Conservation (phyloP, 2,329 filamentous ascomycete genomes). For the Fusarium sp. region DNA sequence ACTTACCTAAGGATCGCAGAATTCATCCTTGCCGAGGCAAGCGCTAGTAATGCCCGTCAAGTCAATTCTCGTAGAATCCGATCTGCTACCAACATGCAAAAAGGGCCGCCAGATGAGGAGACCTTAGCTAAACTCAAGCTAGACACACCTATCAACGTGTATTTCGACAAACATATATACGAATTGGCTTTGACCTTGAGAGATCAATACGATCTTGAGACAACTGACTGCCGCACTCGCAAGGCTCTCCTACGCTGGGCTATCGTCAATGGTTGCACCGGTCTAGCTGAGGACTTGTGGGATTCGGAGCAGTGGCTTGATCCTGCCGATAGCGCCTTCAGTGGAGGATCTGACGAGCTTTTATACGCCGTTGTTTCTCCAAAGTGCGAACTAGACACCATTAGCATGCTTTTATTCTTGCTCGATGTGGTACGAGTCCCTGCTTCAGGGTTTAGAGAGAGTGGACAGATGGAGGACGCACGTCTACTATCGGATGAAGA, state of each 20-base stretch:
- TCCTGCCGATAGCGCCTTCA: neutral
- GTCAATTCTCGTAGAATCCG: neutral
- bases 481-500: neutral
- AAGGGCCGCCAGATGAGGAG: neutral
- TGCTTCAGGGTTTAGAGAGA: neutral
- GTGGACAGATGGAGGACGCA: neutral
- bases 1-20: neutral
- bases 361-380: neutral
- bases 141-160: neutral
- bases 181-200: neutral
- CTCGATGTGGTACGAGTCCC: neutral
- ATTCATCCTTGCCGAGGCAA: neutral
- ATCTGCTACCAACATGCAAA: fast-evolving
- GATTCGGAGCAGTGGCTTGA: neutral
- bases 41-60: neutral
- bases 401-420: neutral
- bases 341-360: neutral
- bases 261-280: neutral
- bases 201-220: neutral
- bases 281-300: neutral
- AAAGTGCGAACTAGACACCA: neutral
- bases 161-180: too few relatives aligned
- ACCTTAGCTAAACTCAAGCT: neutral
- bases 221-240: neutral
- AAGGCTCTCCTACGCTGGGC: neutral